Percentiles rank a stretch among this genome's conserved stretches.
Evolutionary conservation across 306 rosid genomes (phyloP).

Genomic region (Corylus heterophylla): DNA sequence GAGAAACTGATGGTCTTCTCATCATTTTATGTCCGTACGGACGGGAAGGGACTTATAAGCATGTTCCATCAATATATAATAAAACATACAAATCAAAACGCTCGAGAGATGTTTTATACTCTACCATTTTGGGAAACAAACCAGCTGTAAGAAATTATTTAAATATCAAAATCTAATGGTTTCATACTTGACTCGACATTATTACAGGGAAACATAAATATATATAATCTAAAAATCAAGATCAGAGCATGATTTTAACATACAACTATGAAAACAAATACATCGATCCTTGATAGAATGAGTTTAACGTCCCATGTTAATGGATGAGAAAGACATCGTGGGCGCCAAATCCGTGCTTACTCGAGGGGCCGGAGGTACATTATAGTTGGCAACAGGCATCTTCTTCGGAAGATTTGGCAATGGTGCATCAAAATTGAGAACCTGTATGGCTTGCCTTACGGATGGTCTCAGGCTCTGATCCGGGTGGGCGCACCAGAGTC

Average conservation of each 20-base stretch:
- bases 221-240: no score
- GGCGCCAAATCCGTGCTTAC: not conserved
- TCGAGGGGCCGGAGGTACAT: not conserved
- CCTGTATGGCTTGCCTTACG: slow-evolving; percentile 38
- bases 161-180: no score
- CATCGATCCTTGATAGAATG: not conserved
- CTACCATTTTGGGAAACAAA: no score
- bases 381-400: slow-evolving; percentile 41
- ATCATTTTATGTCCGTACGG: slow-evolving; percentile 11
- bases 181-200: no score
- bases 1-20: no score
- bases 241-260: not conserved
- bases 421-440: slow-evolving; percentile 35
- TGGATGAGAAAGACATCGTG: not conserved
- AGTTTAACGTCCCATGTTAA: not conserved
- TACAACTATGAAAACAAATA: not conserved
- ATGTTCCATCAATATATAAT: no score
- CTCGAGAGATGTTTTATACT: no score
- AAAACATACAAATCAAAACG: not conserved
- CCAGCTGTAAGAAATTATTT: no score
- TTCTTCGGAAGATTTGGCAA: slow-evolving; percentile 32
- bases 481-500: slow-evolving; percentile 51
- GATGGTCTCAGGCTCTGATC: slow-evolving; percentile 33
- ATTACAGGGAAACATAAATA: no score
- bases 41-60: no score